phyloP scores from a whole-genome alignment of 2,329 filamentous ascomycete species.

The Seiridium cupressi region DNA sequence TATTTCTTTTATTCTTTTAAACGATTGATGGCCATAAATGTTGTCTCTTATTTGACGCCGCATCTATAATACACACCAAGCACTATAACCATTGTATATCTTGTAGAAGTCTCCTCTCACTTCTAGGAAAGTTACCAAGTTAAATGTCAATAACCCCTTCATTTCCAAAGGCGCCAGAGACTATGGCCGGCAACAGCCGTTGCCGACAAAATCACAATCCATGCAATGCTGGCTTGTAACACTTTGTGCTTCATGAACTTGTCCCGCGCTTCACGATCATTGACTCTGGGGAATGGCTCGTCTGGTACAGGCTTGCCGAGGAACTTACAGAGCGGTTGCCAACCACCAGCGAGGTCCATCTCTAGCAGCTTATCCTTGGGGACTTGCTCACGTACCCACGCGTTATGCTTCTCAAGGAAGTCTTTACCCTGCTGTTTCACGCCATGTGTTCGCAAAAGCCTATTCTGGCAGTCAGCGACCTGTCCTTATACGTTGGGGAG shows the following conservation, averaged over 20 bases:
- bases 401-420: slow-evolving; percentile 5
- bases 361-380: slow-evolving; percentile 15
- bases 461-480: too few species aligned
- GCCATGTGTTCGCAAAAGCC: neutral
- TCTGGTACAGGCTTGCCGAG: slow-evolving; percentile 16
- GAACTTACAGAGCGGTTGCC: slow-evolving; percentile 23
- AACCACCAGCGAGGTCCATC: slow-evolving; percentile 19
- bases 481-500: neutral
- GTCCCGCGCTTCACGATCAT: slow-evolving; percentile 8
- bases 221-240: neutral
- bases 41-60: too few species aligned
- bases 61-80: too few species aligned
- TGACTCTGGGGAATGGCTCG: slow-evolving; percentile 11
- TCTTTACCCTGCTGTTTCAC: neutral
- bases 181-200: neutral
- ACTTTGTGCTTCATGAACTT: slow-evolving; percentile 16
- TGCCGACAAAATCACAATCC: neutral
- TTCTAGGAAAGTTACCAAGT: neutral
- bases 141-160: neutral
- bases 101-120: neutral
- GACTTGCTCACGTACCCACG: slow-evolving; percentile 4
- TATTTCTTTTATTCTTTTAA: too few species aligned
- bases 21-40: too few species aligned
- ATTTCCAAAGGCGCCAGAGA: neutral
- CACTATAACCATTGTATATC: neutral